These are phyloP conservation scores for Trifolium dubium DNA, from an alignment of 306 rosid genomes.

Conservation along the genomic window DNA sequence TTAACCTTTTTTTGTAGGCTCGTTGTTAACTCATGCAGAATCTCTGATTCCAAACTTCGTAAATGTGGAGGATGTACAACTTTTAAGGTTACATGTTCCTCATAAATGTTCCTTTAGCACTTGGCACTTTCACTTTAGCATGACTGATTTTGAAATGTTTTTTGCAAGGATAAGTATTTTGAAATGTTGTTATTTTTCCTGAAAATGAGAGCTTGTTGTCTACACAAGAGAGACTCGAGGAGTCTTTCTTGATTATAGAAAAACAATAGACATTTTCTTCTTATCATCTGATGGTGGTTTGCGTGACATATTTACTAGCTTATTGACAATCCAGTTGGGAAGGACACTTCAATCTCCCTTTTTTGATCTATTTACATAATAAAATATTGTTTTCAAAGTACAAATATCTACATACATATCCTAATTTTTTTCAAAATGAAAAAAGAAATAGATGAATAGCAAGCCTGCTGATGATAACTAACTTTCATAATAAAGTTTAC, in stretches of 20 bases:
- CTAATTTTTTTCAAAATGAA: conserved; percentile 16
- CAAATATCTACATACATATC: conserved; percentile 2
- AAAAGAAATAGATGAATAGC: conserved; percentile 21
- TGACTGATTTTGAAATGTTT: conserved; percentile 34
- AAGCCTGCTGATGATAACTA: conserved; percentile 7
- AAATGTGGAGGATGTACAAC: conserved; percentile 86
- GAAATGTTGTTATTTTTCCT: conserved; percentile 12
- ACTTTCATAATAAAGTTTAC: conserved; percentile 7
- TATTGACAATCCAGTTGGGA: not conserved
- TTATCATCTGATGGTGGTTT: not conserved
- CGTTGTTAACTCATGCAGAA: conserved; percentile 89
- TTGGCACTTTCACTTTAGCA: conserved; percentile 28
- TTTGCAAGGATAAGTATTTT: not conserved
- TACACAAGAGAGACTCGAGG: not conserved
- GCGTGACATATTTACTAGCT: conserved; percentile 8
- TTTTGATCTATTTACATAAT: not conserved
- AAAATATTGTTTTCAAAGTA: not conserved
- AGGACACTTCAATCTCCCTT: not conserved
- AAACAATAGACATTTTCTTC: conserved; percentile 1
- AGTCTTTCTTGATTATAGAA: not conserved
- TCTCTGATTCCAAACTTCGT: conserved; percentile 85
- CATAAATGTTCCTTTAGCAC: conserved; percentile 25
- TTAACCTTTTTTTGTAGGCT: conserved; percentile 64
- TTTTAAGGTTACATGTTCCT: conserved; percentile 65
- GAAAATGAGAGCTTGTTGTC: conserved; percentile 2